These are phyloP conservation scores for Termitomyces sp. DNA, from an alignment of 768 basidiomycete genomes.

Conservation along the genomic window DNA sequence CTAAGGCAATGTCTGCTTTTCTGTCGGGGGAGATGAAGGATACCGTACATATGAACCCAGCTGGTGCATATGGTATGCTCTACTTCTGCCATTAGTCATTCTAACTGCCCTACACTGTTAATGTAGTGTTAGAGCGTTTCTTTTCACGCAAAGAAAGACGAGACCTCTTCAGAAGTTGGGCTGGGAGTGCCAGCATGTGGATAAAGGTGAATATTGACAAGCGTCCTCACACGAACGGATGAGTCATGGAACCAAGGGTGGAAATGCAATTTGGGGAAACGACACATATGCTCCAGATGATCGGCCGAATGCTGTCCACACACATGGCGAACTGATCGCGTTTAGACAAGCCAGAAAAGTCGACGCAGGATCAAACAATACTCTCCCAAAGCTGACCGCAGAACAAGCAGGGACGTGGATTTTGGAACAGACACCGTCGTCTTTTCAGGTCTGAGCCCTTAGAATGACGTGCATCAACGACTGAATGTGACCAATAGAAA, in stretches of 20 bases:
- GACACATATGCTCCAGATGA: slow-evolving; percentile 78
- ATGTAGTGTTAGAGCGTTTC: slow-evolving; percentile 74
- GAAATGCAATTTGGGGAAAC: slow-evolving; percentile 82
- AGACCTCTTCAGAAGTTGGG: slow-evolving; percentile 90
- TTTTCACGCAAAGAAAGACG: slow-evolving; percentile 89
- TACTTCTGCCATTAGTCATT: not conserved
- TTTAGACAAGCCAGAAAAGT: slow-evolving; percentile 47
- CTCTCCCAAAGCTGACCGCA: slow-evolving; percentile 66
- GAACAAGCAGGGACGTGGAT: slow-evolving; percentile 75
- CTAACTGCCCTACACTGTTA: not conserved
- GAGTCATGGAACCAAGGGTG: slow-evolving; percentile 48
- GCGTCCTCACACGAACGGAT: not conserved
- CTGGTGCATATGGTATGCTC: slow-evolving; percentile 64
- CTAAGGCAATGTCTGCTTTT: slow-evolving; percentile 94
- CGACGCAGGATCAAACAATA: slow-evolving; percentile 18
- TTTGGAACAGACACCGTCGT: slow-evolving; percentile 70
- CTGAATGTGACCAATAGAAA: slow-evolving; percentile 37
- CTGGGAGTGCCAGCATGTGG: slow-evolving; percentile 92
- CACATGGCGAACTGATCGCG: slow-evolving; percentile 79
- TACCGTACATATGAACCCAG: slow-evolving; percentile 81
- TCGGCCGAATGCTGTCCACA: slow-evolving; percentile 41
- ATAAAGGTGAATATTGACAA: slow-evolving; percentile 60
- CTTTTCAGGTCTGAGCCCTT: slow-evolving; percentile 60
- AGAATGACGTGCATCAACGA: not conserved
- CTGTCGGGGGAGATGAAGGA: slow-evolving; percentile 95